Evolutionary conservation across 257 asterid species (phyloP).

Genomic region (Solanum pimpinellifolium): DNA sequence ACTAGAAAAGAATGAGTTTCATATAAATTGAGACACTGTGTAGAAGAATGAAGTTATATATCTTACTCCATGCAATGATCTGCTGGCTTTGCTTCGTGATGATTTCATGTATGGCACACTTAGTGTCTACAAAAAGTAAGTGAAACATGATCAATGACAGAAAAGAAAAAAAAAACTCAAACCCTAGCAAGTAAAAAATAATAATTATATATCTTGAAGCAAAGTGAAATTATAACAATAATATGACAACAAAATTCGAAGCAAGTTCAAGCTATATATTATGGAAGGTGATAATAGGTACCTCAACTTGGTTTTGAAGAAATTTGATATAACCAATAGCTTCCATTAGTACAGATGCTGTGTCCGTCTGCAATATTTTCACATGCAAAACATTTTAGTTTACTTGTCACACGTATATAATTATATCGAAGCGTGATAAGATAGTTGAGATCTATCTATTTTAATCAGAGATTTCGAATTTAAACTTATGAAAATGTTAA

Average conservation of each 20-base stretch:
- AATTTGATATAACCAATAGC: constrained; percentile 94
- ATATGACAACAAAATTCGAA: neutral
- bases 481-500: neutral
- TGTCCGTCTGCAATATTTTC: constrained; percentile 76
- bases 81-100: constrained; percentile 39
- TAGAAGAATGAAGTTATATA: neutral
- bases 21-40: neutral
- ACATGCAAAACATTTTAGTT: constrained; percentile 4
- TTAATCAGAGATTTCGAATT: neutral
- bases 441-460: neutral
- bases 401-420: neutral
- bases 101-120: constrained; percentile 85
- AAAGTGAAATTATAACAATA: neutral
- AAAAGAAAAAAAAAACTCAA: neutral
- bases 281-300: constrained; percentile 8
- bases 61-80: constrained; percentile 49
- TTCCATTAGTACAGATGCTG: constrained; percentile 96
- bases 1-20: neutral
- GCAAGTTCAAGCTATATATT: neutral
- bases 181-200: neutral
- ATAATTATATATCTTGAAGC: neutral
- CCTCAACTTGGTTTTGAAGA: constrained; percentile 87
- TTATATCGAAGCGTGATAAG: rapidly evolving
- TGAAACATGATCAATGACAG: neutral
- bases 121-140: constrained; percentile 39